A percentile compares a stretch with the other conserved stretches of the same genome.
Conservation (phyloP, 495 filamentous ascomycete genomes). For the Oidiodendron maius region DNA sequence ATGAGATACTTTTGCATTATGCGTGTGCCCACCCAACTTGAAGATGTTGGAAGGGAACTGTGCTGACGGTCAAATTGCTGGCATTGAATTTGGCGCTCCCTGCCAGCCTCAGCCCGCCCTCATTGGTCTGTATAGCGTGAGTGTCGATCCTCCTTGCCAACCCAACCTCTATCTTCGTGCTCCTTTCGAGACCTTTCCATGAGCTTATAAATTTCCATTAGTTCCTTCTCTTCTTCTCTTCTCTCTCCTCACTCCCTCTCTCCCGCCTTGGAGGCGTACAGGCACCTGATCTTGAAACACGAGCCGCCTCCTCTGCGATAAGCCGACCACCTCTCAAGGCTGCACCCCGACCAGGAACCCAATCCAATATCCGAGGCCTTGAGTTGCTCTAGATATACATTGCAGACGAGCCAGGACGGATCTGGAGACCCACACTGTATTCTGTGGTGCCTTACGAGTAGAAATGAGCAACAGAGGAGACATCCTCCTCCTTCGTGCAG, state of each 20-base stretch:
- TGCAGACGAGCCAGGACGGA: slow-evolving; percentile 5
- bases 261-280: too few relatives aligned
- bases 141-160: background rate
- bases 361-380: slow-evolving; percentile 1
- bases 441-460: slow-evolving; percentile 13
- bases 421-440: slow-evolving; percentile 13
- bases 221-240: background rate
- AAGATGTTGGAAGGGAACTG: too few relatives aligned
- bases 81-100: too few relatives aligned
- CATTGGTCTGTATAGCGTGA: background rate
- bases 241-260: too few relatives aligned
- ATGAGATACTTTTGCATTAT: too few relatives aligned
- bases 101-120: too few relatives aligned
- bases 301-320: too few relatives aligned
- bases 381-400: background rate
- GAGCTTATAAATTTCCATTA: background rate
- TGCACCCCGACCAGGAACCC: background rate
- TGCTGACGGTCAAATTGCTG: too few relatives aligned
- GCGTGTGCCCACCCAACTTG: too few relatives aligned
- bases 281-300: too few relatives aligned
- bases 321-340: slow-evolving; percentile 1
- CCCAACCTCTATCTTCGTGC: background rate
- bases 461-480: slow-evolving; percentile 20
- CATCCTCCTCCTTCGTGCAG: slow-evolving; percentile 20
- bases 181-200: background rate